Base-by-base conservation (phyloP, 768 basidiomycete genomes). In the Terana coerulea region DNA sequence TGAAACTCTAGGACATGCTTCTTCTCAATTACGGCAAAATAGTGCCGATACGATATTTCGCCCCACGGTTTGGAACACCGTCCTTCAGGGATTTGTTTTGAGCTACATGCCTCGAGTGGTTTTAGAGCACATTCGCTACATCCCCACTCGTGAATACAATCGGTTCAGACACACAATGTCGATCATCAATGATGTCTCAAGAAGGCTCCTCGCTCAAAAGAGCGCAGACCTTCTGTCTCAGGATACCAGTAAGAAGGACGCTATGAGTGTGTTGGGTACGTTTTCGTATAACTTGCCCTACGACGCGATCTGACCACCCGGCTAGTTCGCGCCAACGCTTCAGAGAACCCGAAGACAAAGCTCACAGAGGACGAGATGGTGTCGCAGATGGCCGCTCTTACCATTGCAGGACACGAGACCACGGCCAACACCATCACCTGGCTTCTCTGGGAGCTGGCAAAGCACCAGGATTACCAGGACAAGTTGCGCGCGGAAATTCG, bases 231-330 rank as follows among this genome's bases (percentile, higher is more conserved):
- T 77, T 56, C 45, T 49, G n/a, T 56, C 71, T 5, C 68, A 72
- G 35, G 80, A 78, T 2, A 78, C 74, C 57, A 70, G 71, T 19
- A 74, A 69, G 46, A 75, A 75, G 41, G 82, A 84, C 59, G 70
- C 81, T 22, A 65, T 84, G 55, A 80, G 79, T 49, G 66, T 82
- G n/a, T 67, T 84, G 10, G 76, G 81, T 81, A 51, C 45, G 69
- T n/a, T 44, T 4, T 17, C 9, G 43, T 2, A 4, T 59, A 67
- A 11, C 26, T 34, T 44, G 15, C 9, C 24, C 39, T n/a, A 5
- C 28, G 5, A 29, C 12, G 15, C n/a, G 31, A 34, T 22, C 41
- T 52, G 30, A 42, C 21, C 9, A 4, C 14, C 7, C 26, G 7
- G 24, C 2, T 22, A 81, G 80, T 81, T 39, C 74, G 75, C 59